Evolutionary conservation across 306 rosid genomes (phyloP).

Genomic region (Lathyrus tuberosus): DNA sequence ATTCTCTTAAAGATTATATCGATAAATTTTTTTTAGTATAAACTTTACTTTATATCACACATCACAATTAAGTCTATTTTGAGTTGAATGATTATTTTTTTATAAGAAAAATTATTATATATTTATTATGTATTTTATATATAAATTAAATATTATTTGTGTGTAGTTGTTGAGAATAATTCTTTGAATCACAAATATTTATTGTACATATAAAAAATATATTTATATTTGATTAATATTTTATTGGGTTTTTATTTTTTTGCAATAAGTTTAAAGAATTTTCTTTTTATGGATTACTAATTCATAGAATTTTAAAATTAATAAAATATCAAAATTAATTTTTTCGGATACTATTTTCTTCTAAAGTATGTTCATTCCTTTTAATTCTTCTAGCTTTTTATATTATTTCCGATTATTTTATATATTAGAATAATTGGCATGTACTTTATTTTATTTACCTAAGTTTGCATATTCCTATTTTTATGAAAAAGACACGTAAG

Average conservation of each 20-base stretch:
- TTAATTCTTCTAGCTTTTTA: neutral
- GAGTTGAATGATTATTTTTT: too few species aligned
- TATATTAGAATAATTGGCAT: neutral
- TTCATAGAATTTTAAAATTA: neutral
- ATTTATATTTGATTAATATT: neutral
- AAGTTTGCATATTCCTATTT: neutral
- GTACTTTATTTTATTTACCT: constrained; percentile 1
- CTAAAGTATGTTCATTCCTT: neutral
- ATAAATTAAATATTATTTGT: too few species aligned
- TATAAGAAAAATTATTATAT: too few species aligned
- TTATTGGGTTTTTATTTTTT: neutral
- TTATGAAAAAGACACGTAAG: neutral
- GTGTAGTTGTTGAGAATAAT: too few species aligned
- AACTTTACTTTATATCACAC: too few species aligned
- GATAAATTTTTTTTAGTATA: too few species aligned
- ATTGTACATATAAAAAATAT: too few species aligned
- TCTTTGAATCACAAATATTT: too few species aligned
- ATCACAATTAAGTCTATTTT: too few species aligned
- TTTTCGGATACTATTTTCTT: neutral
- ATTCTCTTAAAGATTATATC: too few species aligned
- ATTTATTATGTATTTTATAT: too few species aligned
- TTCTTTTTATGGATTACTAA: neutral
- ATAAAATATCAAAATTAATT: neutral
- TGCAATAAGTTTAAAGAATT: neutral
- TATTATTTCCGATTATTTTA: constrained; percentile 20